Evolutionary conservation across 108 stramenopile genomes (phyloP).

Genomic region (Mayamaea pseudoterrestris): DNA sequence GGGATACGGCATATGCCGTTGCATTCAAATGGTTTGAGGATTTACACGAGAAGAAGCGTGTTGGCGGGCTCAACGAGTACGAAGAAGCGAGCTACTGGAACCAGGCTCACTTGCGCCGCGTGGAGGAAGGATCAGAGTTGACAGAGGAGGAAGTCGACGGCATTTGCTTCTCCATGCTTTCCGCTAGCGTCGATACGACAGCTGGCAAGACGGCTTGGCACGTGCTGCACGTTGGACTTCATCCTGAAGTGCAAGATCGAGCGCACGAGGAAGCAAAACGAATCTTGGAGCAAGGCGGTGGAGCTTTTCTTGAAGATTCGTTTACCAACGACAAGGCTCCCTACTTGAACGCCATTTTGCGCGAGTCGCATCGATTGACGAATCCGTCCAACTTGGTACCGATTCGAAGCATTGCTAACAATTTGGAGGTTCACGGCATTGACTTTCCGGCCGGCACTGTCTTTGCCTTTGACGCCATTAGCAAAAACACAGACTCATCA

Average conservation of each 20-base stretch:
- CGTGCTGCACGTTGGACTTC: too few species aligned
- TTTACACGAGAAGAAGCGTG: conserved; percentile 6
- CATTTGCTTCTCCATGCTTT: conserved; percentile 5
- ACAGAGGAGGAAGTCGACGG: conserved; percentile 14
- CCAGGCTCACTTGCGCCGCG: conserved; percentile 12
- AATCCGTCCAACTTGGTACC: conserved; percentile 5
- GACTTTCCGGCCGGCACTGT: conserved; percentile 6
- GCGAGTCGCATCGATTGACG: conserved; percentile 26
- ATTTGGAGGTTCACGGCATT: conserved; percentile 18
- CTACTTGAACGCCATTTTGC: conserved; percentile 17
- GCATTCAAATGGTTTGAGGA: neutral
- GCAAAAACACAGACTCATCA: conserved; percentile 1
- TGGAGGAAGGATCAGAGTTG: too few species aligned
- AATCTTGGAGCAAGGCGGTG: too few species aligned
- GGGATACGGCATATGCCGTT: conserved; percentile 2
- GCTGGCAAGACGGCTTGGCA: conserved; percentile 13
- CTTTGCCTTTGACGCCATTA: conserved; percentile 8
- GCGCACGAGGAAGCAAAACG: too few species aligned
- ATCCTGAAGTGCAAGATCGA: too few species aligned
- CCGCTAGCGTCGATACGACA: conserved; percentile 22
- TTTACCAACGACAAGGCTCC: too few species aligned
- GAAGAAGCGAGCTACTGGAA: conserved; percentile 16
- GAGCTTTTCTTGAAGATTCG: too few species aligned
- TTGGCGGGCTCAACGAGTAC: conserved; percentile 11
- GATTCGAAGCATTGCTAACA: conserved; percentile 4